Evolutionary conservation across 805 yeast genomes (phyloP), one percentile per base, ranked within the genome.

Genomic region (Wickerhamomyces tratensis): DNA sequence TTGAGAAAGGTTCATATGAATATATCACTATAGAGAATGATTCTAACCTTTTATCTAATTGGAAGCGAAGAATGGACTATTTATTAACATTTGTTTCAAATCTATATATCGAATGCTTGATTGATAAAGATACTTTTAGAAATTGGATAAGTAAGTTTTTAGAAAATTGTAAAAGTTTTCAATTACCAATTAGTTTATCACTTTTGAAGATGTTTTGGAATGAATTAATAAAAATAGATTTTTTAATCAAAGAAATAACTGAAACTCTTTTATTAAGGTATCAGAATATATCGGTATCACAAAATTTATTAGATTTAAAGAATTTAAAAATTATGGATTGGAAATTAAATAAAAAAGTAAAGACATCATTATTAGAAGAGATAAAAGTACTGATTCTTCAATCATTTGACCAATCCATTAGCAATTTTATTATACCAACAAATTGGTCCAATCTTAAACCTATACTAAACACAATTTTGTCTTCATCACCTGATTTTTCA

Each of bases 161-260:
- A 40, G 67, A 63, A 20, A 58, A 51, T 37, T 58, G 68, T 15
- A 65, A 64, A 33, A 54, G 58, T 12, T 68, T 62, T 43, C 65
- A 67, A 42, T 48, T 75, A 7, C 79, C 80, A 0, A 50, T 74
- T 25, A 55, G 70, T 1, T 62, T 77, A 20, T 69, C 84, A 5
- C 63, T 85, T 4, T 57, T 83, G 6, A 72, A 77, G 45, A 65
- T 80, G 25, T 83, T 85, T 52, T 88, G 96, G 96, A 65, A 66
- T 41, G 83, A 81, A 40, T 61, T 86, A 2, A 59, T 79, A 5
- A 64, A 68, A 35, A 55, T 64, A 5, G 86, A 81, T 38, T 73
- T 72, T 48, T 57, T 82, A 20, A 70, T 85, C 26, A 82, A 83
- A 47, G 83, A 77, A 45, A 58, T 84, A 11, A 74, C 83, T 27